Base-by-base conservation (phyloP, 768 basidiomycete species). In the Lentinula guzmanii region DNA sequence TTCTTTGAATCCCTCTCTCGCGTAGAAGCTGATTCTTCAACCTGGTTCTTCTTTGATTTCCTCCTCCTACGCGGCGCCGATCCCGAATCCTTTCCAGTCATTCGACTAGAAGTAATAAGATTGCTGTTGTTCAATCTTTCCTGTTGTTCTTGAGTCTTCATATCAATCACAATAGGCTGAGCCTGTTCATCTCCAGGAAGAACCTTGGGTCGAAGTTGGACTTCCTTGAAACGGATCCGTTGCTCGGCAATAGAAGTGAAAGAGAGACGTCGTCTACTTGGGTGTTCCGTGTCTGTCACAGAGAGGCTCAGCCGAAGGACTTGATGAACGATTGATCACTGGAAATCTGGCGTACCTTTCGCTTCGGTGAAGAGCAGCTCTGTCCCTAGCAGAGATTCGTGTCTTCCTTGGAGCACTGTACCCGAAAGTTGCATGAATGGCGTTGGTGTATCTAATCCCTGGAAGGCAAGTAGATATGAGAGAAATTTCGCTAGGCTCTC, bases 401-500 rank as follows among this genome's bases (percentile, higher is more conserved):
- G 85, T 41, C 77, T 74, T 0, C 91, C 91, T 70, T 86, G 86
- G 64, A 92, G 79, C 18, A 91, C 78, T 1, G 88, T 87, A 2
- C 90, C 90, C 4, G 87, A 86, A 0, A 93, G 77, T 65, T 93
- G 91, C 21, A 93, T 71, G 65, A 85, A 91, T 0, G 91, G 91
- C 0, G 84, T 87, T 0, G 89, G 83, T 0, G 89, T 89, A 68
- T 93, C 90, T 24, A 93, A 70, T 1, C 90, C 91, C 91, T 90
- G 65, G 15, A 28, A 51, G 18, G 48, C 31, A 31, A 48, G 39
- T 41, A 50, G 35, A 34, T n/a, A 21, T 39, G 33, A 6, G 7
- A 6, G 3, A 16, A 13, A 15, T 21, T 16, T 13, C 4, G 1
- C 21, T 5, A 9, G 13, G 41, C 6, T 21, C 45, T 6, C 54